phyloP scores from a whole-genome alignment of 2,329 filamentous ascomycete species.

The Stagonosporopsis chrysanthemi region DNA sequence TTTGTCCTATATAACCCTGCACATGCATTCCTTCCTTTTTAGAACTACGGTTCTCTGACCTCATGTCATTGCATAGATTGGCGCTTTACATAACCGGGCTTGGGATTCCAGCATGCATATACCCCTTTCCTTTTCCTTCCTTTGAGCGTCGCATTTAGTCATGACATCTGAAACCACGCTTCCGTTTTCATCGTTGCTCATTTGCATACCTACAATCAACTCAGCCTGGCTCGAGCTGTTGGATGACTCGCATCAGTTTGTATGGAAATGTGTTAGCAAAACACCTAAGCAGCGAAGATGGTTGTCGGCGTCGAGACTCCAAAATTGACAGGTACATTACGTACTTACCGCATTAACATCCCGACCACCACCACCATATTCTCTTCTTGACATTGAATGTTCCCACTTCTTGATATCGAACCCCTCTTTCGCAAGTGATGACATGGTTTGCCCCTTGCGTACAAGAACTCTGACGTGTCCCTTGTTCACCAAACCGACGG shows the following conservation, averaged over 20 bases:
- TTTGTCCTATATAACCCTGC: not conserved
- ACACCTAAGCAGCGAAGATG: not conserved
- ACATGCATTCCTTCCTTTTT: not conserved
- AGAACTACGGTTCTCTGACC: not conserved
- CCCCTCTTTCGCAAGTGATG: not conserved
- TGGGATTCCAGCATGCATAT: conserved; percentile 16
- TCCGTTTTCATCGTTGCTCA: not conserved
- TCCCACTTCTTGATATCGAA: not conserved
- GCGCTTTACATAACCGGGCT: conserved; percentile 7
- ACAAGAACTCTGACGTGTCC: too few relatives aligned
- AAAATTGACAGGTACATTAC: not conserved
- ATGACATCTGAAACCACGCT: conserved; percentile 1
- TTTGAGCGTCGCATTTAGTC: not conserved
- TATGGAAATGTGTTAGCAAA: not conserved
- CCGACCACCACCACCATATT: not conserved
- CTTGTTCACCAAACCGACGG: too few relatives aligned
- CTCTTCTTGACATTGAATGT: not conserved
- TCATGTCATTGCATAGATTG: conserved; percentile 11
- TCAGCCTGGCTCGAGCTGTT: not conserved
- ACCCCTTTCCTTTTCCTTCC: conserved; percentile 7
- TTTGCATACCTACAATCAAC: not conserved
- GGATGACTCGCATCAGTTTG: not conserved
- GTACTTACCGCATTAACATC: not conserved
- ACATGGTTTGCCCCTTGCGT: not conserved
- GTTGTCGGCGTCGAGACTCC: not conserved